phyloP scores from a whole-genome alignment of 129 eudicot genomes.

The Daucus carota region DNA sequence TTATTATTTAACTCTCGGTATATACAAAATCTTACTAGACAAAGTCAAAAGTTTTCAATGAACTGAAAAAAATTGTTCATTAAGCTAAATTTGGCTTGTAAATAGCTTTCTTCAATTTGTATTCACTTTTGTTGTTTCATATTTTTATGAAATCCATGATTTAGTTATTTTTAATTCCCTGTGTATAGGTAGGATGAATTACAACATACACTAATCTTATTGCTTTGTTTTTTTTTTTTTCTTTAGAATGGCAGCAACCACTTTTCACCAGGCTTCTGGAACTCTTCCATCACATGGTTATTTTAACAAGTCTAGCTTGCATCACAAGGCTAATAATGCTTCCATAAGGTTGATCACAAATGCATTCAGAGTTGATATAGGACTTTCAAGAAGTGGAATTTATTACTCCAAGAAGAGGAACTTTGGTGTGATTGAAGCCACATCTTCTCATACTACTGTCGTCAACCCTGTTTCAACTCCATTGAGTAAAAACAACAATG shows the following conservation, averaged over 20 bases:
- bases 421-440: slow-evolving; percentile 45
- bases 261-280: slow-evolving; percentile 48
- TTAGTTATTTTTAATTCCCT: background rate
- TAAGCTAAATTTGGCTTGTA: background rate
- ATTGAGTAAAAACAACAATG: slow-evolving; percentile 35
- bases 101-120: background rate
- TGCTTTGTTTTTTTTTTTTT: slow-evolving; percentile 6
- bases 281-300: slow-evolving; percentile 40
- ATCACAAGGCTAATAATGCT: slow-evolving; percentile 32
- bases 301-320: slow-evolving; percentile 29
- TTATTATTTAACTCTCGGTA: background rate
- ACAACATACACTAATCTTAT: background rate
- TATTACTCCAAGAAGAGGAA: slow-evolving; percentile 29
- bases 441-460: slow-evolving; percentile 50
- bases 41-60: background rate
- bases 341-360: slow-evolving; percentile 39
- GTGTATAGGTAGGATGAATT: background rate
- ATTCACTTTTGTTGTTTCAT: background rate
- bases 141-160: background rate
- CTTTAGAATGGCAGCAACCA: slow-evolving; percentile 85
- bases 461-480: slow-evolving; percentile 45
- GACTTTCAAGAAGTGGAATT: slow-evolving; percentile 28
- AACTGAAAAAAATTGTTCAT: background rate
- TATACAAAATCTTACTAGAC: background rate
- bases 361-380: slow-evolving; percentile 30